Base-by-base conservation (phyloP, 1,284 basidiomycete genomes). In the Ceratobasidium sp. region DNA sequence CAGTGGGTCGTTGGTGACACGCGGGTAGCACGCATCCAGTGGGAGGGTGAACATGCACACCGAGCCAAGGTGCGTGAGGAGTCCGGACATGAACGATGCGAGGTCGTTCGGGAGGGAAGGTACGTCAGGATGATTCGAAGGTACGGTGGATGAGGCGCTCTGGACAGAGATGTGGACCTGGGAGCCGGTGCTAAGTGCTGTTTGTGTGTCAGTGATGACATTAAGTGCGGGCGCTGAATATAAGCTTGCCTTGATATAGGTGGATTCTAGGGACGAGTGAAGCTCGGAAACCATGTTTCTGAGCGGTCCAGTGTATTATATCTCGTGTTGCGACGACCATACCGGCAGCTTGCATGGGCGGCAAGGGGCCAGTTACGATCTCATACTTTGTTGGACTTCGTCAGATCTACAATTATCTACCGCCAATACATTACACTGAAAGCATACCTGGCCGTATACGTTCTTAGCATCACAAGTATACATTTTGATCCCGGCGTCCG, bases 101-200 rank as follows among this genome's bases (percentile, higher is more conserved):
- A 83, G 81, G 28, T 78, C 75, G 0, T 78, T 73, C 13, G 76
- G 79, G 62, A 75, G 82, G 77, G 16, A 76, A 76, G 46, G 82
- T 79, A 32, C 57, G 49, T 73, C 69, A 16, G 58, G 55, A 16
- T 63, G 57, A 26, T 50, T 67, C n/a, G 21, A 54, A 14, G 55
- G 73, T 18, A 43, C 74, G 73, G 43, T 78, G 79, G 9, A 13
- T 82, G 49, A 16, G 32, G 61, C 47, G 2, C 84, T 81, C 76
- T 87, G 87, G 8, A 90, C 80, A 0, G 90, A 90, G 62, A 90
- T 84, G 78, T 91, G 89, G 1, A 85, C 81, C 77, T 91, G 91
- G 2, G 87, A 82, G 2, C 84, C 87, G 74, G 81, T 88, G 11
- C 89, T 90, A 58, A 84, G 86, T 86, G 18, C 30, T 21, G 11